phyloP scores from a whole-genome alignment of 495 filamentous ascomycete genomes.

The Monascus purpureus region DNA sequence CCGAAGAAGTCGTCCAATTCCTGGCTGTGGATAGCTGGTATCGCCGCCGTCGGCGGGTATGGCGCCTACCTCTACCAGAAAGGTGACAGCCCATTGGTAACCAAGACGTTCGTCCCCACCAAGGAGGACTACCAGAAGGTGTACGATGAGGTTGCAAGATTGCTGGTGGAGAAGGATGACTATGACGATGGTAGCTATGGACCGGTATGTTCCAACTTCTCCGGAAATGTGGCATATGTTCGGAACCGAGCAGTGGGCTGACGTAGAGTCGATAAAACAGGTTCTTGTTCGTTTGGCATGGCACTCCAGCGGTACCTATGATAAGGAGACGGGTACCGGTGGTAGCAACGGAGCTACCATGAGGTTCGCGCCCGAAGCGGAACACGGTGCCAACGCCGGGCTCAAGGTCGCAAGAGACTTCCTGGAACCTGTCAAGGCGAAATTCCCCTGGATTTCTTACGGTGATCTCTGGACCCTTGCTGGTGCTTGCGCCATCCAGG shows the following conservation, averaged over 20 bases:
- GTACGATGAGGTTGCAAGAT: conserved; percentile 73
- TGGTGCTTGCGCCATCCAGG: conserved; percentile 79
- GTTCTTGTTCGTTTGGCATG: conserved; percentile 72
- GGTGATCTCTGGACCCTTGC: conserved; percentile 92
- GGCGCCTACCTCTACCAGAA: conserved; percentile 59
- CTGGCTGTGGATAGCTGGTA: conserved; percentile 35
- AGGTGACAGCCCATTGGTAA: conserved; percentile 26
- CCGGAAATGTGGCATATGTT: too few relatives aligned
- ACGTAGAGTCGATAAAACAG: conserved; percentile 11
- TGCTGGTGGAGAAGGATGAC: conserved; percentile 75
- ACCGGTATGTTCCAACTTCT: conserved; percentile 38
- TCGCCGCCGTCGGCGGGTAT: conserved; percentile 48
- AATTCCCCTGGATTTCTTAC: conserved; percentile 93
- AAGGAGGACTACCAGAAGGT: conserved; percentile 91
- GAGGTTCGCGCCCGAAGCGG: conserved; percentile 84
- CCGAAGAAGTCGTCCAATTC: conserved; percentile 36
- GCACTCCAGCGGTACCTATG: conserved; percentile 82
- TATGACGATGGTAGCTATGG: conserved; percentile 97
- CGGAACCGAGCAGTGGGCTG: too few relatives aligned
- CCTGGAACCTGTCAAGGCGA: conserved; percentile 74
- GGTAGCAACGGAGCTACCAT: conserved; percentile 96
- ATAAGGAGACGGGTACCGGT: conserved; percentile 77
- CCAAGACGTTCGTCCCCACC: conserved; percentile 49
- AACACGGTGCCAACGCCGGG: conserved; percentile 91
- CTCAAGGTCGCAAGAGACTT: conserved; percentile 81